A percentile compares a stretch with the other conserved stretches of the same genome.
Evolutionary conservation across 2,329 filamentous ascomycete species (phyloP).

Genomic region (Pseudopithomyces maydicus): DNA sequence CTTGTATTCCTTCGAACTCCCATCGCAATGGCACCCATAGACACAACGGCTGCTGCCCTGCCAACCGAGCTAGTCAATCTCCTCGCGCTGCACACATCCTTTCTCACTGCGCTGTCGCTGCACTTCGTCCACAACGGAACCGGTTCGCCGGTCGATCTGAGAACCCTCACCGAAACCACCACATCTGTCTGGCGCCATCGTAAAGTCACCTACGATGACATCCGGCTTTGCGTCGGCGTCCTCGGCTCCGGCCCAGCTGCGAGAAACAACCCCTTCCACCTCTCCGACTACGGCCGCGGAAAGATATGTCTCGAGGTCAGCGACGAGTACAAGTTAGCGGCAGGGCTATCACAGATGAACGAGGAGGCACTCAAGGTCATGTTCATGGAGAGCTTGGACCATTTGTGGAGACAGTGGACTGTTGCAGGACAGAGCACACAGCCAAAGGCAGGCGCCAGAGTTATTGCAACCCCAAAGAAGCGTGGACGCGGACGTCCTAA

Average conservation of each 20-base stretch:
- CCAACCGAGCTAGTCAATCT: conserved; percentile 51
- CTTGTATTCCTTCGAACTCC: conserved; percentile 7
- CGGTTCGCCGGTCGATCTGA: conserved; percentile 50
- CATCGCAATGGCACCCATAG: conserved; percentile 36
- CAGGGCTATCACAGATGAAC: conserved; percentile 42
- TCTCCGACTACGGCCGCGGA: conserved; percentile 50
- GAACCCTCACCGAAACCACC: conserved; percentile 46
- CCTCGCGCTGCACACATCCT: conserved; percentile 52
- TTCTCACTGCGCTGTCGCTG: conserved; percentile 55
- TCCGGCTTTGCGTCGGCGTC: conserved; percentile 53
- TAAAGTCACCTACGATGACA: conserved; percentile 51
- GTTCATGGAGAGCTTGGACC: conserved; percentile 56
- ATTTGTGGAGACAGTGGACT: conserved; percentile 52
- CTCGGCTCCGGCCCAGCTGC: conserved; percentile 36
- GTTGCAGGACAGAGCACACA: conserved; percentile 14
- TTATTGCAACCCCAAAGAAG: conserved; percentile 41
- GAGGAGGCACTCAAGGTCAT: conserved; percentile 55
- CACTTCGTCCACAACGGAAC: conserved; percentile 57
- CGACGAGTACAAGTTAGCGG: conserved; percentile 32
- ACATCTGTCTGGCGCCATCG: conserved; percentile 54
- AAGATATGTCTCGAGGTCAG: conserved; percentile 50
- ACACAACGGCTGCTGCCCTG: conserved; percentile 34
- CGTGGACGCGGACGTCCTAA: conserved; percentile 37
- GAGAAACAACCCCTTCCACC: conserved; percentile 41
- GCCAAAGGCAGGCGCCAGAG: conserved; percentile 26